These are phyloP conservation scores for Paratinospora sagittata DNA, from an alignment of 164 flowering plant genomes.

Conservation along the genomic window DNA sequence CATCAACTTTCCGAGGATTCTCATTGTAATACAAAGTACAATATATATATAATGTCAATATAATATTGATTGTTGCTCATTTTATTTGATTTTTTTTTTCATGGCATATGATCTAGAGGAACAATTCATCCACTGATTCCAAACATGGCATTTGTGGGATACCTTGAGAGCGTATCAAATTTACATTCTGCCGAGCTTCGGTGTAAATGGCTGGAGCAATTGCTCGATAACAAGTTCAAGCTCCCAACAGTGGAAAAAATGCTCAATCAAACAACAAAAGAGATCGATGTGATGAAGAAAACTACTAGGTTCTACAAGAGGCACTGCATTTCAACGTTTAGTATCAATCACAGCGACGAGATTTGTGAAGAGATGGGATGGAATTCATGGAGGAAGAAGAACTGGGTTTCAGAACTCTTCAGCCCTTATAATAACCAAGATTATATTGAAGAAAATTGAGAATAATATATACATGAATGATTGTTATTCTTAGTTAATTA, in stretches of 20 bases:
- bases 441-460: slow-evolving; percentile 35
- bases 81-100: neutral
- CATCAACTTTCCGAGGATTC: too few species aligned
- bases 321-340: slow-evolving; percentile 80
- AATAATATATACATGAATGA: neutral
- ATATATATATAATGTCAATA: too few species aligned
- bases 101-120: slow-evolving; percentile 32
- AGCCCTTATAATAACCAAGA: slow-evolving; percentile 73
- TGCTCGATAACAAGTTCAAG: slow-evolving; percentile 54
- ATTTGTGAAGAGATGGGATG: slow-evolving; percentile 97
- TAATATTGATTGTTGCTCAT: too few species aligned
- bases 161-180: slow-evolving; percentile 70
- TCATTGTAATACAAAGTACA: too few species aligned
- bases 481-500: too few species aligned
- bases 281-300: slow-evolving; percentile 58
- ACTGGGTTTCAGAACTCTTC: slow-evolving; percentile 66
- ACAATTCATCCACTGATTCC: slow-evolving; percentile 84
- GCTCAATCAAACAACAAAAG: slow-evolving; percentile 52
- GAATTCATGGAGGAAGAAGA: slow-evolving; percentile 76
- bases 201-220: slow-evolving; percentile 67
- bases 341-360: slow-evolving; percentile 83
- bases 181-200: slow-evolving; percentile 76
- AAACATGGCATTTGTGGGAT: slow-evolving; percentile 82
- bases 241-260: slow-evolving; percentile 66
- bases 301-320: slow-evolving; percentile 82